Conservation (phyloP, 1,139 yeast species). For the Diutina sp. region DNA sequence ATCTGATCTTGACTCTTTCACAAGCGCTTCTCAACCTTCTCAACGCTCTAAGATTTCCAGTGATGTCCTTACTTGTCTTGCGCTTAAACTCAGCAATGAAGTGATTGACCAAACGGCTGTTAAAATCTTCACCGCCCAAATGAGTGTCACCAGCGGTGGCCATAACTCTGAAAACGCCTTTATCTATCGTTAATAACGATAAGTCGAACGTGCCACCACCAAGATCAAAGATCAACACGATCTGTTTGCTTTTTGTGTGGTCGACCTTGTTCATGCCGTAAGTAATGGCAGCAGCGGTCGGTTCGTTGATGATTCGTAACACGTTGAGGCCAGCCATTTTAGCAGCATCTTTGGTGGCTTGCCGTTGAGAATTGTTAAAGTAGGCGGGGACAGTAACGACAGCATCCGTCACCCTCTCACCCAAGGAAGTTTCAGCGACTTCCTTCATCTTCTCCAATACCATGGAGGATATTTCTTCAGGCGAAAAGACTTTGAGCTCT, state of each 20-base stretch:
- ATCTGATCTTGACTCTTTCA: constrained; percentile 92
- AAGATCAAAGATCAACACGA: constrained; percentile 26
- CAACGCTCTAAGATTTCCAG: constrained; percentile 64
- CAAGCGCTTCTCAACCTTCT: constrained; percentile 91
- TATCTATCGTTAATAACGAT: constrained; percentile 35
- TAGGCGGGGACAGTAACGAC: constrained; percentile 97
- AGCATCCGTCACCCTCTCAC: constrained; percentile 82
- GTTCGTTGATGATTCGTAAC: constrained; percentile 91
- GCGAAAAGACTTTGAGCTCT: constrained; percentile 56
- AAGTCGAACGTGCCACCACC: constrained; percentile 46
- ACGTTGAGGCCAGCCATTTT: constrained; percentile 91
- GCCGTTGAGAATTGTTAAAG: constrained; percentile 97
- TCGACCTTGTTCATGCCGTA: constrained; percentile 84
- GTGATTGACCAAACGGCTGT: background rate
- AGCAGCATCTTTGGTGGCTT: constrained; percentile 98
- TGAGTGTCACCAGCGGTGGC: constrained; percentile 44
- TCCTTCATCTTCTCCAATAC: constrained; percentile 85
- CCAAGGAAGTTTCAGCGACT: constrained; percentile 85
- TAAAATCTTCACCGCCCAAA: constrained; percentile 59
- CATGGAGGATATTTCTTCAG: constrained; percentile 90
- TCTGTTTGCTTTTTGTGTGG: constrained; percentile 48
- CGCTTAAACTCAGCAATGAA: constrained; percentile 59
- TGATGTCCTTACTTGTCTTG: constrained; percentile 71
- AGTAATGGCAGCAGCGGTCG: constrained; percentile 97
- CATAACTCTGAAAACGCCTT: constrained; percentile 39